phyloP scores from a whole-genome alignment of 225 moss, liverwort and hornwort species.

The Takakia lepidozioides region DNA sequence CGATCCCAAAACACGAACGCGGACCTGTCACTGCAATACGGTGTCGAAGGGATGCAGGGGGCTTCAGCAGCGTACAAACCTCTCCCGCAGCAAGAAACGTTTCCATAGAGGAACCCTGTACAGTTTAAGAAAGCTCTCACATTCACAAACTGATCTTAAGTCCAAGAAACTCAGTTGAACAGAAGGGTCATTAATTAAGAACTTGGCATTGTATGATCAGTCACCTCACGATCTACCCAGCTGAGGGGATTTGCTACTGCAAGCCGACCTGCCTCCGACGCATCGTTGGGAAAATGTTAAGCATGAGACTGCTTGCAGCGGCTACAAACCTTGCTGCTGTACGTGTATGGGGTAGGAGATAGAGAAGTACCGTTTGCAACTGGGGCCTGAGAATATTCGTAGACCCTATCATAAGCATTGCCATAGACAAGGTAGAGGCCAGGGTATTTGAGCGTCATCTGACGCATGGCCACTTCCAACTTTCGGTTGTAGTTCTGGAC shows the following conservation, averaged over 20 bases:
- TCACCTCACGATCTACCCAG: too few species aligned
- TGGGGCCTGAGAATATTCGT: slow-evolving; percentile 26
- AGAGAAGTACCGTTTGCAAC: slow-evolving; percentile 18
- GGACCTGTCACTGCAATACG: slow-evolving; percentile 52
- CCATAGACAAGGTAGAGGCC: slow-evolving; percentile 28
- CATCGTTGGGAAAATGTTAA: too few species aligned
- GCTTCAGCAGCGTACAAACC: slow-evolving; percentile 61
- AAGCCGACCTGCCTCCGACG: too few species aligned
- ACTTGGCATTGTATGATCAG: too few species aligned
- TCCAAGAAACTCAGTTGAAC: too few species aligned
- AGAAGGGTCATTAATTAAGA: too few species aligned
- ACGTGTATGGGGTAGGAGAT: too few species aligned
- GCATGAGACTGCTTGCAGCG: too few species aligned
- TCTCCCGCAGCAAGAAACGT: slow-evolving; percentile 63
- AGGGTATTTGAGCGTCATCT: slow-evolving; percentile 3
- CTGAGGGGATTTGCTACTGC: too few species aligned
- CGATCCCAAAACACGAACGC: slow-evolving; percentile 84
- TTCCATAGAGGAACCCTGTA: slow-evolving; percentile 55
- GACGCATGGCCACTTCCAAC: slow-evolving; percentile 17
- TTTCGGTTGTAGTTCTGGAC: slow-evolving; percentile 29
- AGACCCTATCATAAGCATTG: slow-evolving; percentile 49
- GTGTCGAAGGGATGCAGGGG: slow-evolving; percentile 70
- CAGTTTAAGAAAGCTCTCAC: too few species aligned
- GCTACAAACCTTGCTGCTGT: too few species aligned
- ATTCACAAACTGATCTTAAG: too few species aligned